Percentiles rank a stretch among this genome's conserved stretches.
Conservation (phyloP, 305 asterid genomes). For the Fraxinus sp. region DNA sequence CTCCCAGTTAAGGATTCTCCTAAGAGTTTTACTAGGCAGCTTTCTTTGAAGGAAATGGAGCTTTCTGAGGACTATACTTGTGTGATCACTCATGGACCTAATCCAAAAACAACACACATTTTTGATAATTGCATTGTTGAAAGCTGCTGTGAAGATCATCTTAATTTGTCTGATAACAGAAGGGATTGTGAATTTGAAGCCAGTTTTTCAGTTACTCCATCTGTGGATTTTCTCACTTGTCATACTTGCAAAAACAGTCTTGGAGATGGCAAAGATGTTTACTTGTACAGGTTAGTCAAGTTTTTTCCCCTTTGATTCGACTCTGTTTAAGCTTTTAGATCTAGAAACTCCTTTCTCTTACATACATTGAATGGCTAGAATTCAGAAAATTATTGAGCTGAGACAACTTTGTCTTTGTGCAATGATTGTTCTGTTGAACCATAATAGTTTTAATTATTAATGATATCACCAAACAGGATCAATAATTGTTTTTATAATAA, state of each 20-base stretch:
- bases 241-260: constrained; percentile 49
- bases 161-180: constrained; percentile 22
- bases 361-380: not conserved
- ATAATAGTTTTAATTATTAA: not conserved
- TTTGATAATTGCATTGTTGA: constrained; percentile 76
- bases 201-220: constrained; percentile 12
- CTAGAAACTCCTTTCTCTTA: not conserved
- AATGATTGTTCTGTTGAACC: not conserved
- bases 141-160: constrained; percentile 41
- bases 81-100: constrained; percentile 87
- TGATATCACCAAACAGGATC: not conserved
- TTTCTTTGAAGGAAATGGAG: constrained; percentile 86
- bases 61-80: constrained; percentile 87
- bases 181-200: constrained; percentile 24
- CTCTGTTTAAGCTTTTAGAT: not conserved
- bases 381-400: not conserved
- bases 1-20: constrained; percentile 35
- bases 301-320: not conserved
- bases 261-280: constrained; percentile 51
- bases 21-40: constrained; percentile 34
- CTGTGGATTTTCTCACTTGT: constrained; percentile 47
- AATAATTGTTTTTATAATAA: not conserved
- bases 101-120: constrained; percentile 79
- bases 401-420: not conserved
- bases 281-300: constrained; percentile 62